Evolutionary conservation across 805 yeast genomes (phyloP), one percentile per base, ranked within the genome.

Genomic region (Saccharomyces jurei): DNA sequence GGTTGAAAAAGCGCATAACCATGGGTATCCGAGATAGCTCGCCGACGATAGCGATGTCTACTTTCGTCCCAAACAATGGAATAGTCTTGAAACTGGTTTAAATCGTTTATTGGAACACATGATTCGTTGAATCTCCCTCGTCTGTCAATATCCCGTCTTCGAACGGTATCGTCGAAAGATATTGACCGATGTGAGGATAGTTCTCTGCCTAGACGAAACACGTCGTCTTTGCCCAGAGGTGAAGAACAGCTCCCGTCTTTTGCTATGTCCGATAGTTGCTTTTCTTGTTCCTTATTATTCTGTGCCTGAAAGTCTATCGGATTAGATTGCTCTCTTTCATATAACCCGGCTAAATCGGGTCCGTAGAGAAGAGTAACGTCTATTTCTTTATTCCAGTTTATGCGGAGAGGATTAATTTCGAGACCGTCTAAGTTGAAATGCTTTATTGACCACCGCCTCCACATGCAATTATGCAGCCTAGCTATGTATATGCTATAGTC

Each of bases 341-440:
- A 10, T 17, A 36, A 6, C 17, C 52, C 51, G 9, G 60, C 50
- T 41, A 69, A 56, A 54, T 66, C 61, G 11, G 99, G 99, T 1
- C 99, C 99, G 71, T 91, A 94, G 6, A 92, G 79, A 89, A 97
- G 91, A 1, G 97, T 89, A 28, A 92, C 91, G 66, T 92, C 99
- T 62, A 82, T 83, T 62, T 91, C 97, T 71, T 94, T 94, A 56
- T 86, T 82, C 99, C 99, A 92, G 71, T 94, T 91, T 52, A 92
- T 85, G 28, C 78, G 77, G 58, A 88, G 86, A 1, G 99, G 98
- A 28, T 89, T 79, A 9, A 89, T 82, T 13, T 96, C 89, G 2
- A 21, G 8, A 10, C 81, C 76, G 28, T 74, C 68, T 48, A 84
- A 71, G 27, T 81, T 76, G 59, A 80, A 78, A 60, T 86, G 80